Percentiles rank a stretch among this genome's conserved stretches.
Evolutionary conservation across 164 flowering plant species (phyloP).

Genomic region (Taxillus chinensis): DNA sequence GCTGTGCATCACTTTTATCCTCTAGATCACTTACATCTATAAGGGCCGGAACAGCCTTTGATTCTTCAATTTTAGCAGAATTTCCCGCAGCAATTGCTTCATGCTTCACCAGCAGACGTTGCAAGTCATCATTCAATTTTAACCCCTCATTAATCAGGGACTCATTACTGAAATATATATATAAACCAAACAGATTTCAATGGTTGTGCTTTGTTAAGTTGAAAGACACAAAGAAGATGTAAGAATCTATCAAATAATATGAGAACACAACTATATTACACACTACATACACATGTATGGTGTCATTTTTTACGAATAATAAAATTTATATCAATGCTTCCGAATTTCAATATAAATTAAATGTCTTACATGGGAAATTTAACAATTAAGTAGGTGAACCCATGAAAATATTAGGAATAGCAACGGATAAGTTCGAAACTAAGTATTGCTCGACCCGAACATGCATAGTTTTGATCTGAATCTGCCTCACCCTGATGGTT

Average conservation of each 20-base stretch:
- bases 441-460: too few species aligned
- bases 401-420: too few species aligned
- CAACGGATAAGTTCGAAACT: too few species aligned
- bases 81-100: constrained; percentile 3
- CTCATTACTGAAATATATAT: constrained; percentile 1
- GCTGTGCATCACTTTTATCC: not conserved
- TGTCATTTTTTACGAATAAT: too few species aligned
- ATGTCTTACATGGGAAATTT: too few species aligned
- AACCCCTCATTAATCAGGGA: not conserved
- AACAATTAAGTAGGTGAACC: too few species aligned
- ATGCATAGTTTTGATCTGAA: too few species aligned
- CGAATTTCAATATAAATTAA: too few species aligned
- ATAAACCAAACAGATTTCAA: not conserved
- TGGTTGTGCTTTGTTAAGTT: not conserved
- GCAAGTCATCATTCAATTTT: constrained; percentile 7
- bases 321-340: too few species aligned
- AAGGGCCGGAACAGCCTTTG: not conserved
- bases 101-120: not conserved
- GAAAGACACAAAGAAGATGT: not conserved
- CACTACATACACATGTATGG: too few species aligned
- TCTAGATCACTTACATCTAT: not conserved
- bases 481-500: too few species aligned
- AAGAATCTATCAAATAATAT: not conserved
- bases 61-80: not conserved
- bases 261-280: too few species aligned